These are phyloP conservation scores for Fremontodendron californicum DNA, from an alignment of 345 rosid species.

Conservation along the genomic window DNA sequence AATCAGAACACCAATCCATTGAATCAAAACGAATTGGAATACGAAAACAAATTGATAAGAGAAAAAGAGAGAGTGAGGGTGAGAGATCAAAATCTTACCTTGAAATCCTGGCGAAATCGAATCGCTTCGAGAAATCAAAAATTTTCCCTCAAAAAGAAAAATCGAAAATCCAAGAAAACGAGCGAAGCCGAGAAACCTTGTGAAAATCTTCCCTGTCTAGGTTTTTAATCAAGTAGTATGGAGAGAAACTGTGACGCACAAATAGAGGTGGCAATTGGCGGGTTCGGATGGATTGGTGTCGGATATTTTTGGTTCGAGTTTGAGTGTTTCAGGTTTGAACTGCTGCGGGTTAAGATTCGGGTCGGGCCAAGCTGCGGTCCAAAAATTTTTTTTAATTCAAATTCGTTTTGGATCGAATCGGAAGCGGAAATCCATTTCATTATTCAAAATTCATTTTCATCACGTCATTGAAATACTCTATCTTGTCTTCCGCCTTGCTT, in stretches of 20 bases:
- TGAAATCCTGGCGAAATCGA: background rate
- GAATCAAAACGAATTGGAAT: background rate
- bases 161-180: background rate
- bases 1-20: background rate
- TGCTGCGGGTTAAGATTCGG: too few species aligned
- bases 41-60: background rate
- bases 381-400: too few species aligned
- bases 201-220: background rate
- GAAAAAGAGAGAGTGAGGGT: background rate
- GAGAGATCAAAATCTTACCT: background rate
- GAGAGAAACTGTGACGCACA: background rate
- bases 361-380: too few species aligned
- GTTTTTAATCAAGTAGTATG: background rate
- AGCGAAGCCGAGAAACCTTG: background rate
- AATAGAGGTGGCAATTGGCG: background rate
- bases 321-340: too few species aligned
- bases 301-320: too few species aligned
- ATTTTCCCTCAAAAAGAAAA: background rate
- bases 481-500: too few species aligned
- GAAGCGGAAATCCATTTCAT: too few species aligned
- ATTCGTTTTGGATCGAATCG: too few species aligned
- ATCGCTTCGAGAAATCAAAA: background rate
- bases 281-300: too few species aligned
- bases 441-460: too few species aligned
- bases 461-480: too few species aligned